A percentile compares a stretch with the other conserved stretches of the same genome.
Conservation (phyloP, 805 yeast genomes). For the Barnettozyma populi region DNA sequence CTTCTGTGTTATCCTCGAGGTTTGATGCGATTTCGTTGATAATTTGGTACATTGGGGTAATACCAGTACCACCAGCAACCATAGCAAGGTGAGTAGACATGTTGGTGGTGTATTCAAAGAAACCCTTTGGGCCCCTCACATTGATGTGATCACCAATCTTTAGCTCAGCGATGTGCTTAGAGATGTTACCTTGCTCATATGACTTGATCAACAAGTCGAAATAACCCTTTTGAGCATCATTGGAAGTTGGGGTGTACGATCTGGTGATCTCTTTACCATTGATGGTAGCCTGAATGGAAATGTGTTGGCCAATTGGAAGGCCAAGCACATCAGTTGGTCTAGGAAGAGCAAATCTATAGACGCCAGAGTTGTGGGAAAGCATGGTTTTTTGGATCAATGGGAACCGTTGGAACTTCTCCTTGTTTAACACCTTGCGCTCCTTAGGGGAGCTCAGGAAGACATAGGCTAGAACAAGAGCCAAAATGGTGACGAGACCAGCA, state of each 20-base stretch:
- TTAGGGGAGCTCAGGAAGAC: constrained; percentile 5
- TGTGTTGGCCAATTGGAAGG: constrained; percentile 92
- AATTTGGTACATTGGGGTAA: constrained; percentile 93
- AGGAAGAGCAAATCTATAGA: constrained; percentile 82
- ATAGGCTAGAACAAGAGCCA: constrained; percentile 11
- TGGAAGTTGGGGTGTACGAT: constrained; percentile 86
- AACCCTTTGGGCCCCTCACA: constrained; percentile 89
- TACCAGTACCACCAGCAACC: constrained; percentile 98
- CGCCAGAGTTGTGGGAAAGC: constrained; percentile 73
- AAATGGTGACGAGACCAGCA: constrained; percentile 11
- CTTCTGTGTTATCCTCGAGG: constrained; percentile 73
- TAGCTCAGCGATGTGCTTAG: constrained; percentile 65
- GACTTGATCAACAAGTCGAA: constrained; percentile 84
- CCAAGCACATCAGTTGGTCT: constrained; percentile 70
- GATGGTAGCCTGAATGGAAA: constrained; percentile 69
- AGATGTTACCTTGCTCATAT: constrained; percentile 80
- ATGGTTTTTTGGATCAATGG: constrained; percentile 73
- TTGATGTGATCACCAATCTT: constrained; percentile 73
- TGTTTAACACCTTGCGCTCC: constrained; percentile 43
- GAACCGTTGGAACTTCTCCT: constrained; percentile 68
- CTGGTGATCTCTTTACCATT: constrained; percentile 77
- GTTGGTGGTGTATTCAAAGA: constrained; percentile 76
- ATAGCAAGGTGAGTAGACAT: constrained; percentile 69
- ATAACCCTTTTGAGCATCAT: constrained; percentile 71
- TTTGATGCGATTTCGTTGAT: constrained; percentile 73